A percentile compares a stretch with the other conserved stretches of the same genome.
Evolutionary conservation across 2,329 filamentous ascomycete species (phyloP).

Genomic region (Phyllachora maydis): DNA sequence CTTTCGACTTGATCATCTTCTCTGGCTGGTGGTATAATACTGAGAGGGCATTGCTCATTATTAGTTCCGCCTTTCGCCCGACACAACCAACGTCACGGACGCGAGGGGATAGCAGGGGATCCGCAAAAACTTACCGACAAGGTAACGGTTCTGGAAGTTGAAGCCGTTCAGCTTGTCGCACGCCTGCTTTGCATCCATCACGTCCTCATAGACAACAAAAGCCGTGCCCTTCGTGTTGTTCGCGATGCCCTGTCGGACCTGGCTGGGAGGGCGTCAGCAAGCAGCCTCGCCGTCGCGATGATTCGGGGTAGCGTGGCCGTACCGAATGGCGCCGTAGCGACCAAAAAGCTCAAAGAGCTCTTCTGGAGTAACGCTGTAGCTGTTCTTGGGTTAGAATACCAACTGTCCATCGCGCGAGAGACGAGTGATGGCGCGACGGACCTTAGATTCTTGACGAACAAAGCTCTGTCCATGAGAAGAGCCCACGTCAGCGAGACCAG

Average conservation of each 20-base stretch:
- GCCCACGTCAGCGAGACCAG: conserved; percentile 8
- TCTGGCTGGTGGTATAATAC: conserved; percentile 45
- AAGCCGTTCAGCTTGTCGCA: conserved; percentile 99
- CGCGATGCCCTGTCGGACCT: conserved; percentile 96
- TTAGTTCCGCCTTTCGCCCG: no score
- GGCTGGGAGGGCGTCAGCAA: conserved; percentile 28
- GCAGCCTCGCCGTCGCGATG: background rate
- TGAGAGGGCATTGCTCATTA: no score
- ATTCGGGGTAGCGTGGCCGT: conserved; percentile 17
- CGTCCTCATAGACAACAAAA: conserved; percentile 98
- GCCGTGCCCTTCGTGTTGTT: conserved; percentile 96
- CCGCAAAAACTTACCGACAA: no score
- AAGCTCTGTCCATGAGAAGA: conserved; percentile 43
- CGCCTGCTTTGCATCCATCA: conserved; percentile 94
- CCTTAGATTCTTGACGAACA: conserved; percentile 99
- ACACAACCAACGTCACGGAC: no score
- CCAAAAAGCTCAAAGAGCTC: conserved; percentile 98
- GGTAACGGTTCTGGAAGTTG: conserved; percentile 99
- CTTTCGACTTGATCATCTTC: conserved; percentile 63
- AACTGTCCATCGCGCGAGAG: conserved; percentile 28
- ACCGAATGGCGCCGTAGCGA: conserved; percentile 92
- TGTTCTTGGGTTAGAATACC: conserved; percentile 21
- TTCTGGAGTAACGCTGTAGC: conserved; percentile 97
- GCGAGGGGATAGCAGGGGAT: no score
- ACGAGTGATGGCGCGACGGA: conserved; percentile 46